Evolutionary conservation across 73 alveolate species (phyloP).

Genomic region (Symbiodinium natans): DNA sequence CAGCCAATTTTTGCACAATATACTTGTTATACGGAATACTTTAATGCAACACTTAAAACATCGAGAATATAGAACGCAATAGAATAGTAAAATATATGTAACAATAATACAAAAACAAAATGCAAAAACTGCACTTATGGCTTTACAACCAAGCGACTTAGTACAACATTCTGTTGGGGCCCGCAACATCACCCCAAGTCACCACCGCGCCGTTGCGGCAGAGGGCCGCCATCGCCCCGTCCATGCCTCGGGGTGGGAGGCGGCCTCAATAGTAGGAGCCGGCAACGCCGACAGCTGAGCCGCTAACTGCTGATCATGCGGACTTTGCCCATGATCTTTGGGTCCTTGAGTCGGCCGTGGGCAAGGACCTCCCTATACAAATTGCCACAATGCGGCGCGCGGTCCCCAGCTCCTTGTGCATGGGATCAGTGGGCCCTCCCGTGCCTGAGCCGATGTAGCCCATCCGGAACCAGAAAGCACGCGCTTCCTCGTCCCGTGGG

Average conservation of each 20-base stretch:
- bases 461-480: not conserved
- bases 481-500: no score
- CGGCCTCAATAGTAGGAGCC: not conserved
- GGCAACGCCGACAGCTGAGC: not conserved
- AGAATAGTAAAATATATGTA: no score
- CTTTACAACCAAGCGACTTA: no score
- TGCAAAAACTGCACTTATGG: no score
- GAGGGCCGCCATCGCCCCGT: not conserved
- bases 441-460: not conserved
- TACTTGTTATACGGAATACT: no score
- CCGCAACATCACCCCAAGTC: not conserved
- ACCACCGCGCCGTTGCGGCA: not conserved
- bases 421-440: not conserved
- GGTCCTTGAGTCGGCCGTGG: slow-evolving; percentile 2
- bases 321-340: not conserved
- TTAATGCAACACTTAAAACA: no score
- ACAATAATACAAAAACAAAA: no score
- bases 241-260: not conserved
- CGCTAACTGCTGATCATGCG: not conserved
- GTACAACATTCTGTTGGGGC: not conserved
- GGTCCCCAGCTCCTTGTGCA: not conserved
- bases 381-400: not conserved
- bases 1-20: no score
- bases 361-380: not conserved
- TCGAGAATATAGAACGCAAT: no score